Percentiles rank a stretch among this genome's conserved stretches.
Evolutionary conservation across 2,329 filamentous ascomycete species (phyloP).

Genomic region (Ophiostoma fasciatum): DNA sequence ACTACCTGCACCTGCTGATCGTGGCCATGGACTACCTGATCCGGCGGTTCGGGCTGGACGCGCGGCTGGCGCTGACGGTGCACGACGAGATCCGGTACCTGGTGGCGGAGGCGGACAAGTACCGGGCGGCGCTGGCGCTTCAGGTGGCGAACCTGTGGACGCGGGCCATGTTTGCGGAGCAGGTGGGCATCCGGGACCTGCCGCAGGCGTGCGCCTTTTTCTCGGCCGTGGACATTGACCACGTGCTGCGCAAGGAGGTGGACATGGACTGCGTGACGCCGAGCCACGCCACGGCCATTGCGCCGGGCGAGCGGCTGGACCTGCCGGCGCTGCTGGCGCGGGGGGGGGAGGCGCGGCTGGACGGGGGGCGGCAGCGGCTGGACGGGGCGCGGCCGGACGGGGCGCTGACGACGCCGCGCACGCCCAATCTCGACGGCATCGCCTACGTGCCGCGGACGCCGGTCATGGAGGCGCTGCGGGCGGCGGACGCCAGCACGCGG

Average conservation of each 20-base stretch:
- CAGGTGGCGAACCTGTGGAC: conserved; percentile 96
- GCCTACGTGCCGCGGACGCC: conserved; percentile 56
- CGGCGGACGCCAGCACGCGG: conserved; percentile 22
- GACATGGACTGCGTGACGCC: conserved; percentile 96
- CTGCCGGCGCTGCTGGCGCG: conserved; percentile 65
- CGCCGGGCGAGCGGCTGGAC: conserved; percentile 75
- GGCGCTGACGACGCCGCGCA: conserved; percentile 32
- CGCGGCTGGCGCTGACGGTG: conserved; percentile 81
- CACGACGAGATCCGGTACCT: conserved; percentile 97
- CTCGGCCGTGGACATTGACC: conserved; percentile 86
- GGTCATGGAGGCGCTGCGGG: conserved; percentile 61
- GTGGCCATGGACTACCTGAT: conserved; percentile 89
- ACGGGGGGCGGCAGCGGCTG: no score
- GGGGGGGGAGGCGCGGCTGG: conserved; percentile 51
- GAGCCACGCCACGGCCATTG: conserved; percentile 62
- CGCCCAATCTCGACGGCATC: conserved; percentile 47
- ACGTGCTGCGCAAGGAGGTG: conserved; percentile 92
- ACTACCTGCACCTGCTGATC: conserved; percentile 90
- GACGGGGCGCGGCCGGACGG: no score
- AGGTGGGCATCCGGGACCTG: conserved; percentile 89
- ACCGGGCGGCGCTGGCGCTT: conserved; percentile 78
- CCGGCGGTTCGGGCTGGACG: conserved; percentile 69
- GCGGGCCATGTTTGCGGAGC: conserved; percentile 89
- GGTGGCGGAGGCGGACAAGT: conserved; percentile 72
- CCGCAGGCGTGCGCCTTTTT: conserved; percentile 94